Base-by-base conservation (phyloP, 805 yeast genomes). In the Ogataea dorogensis region DNA sequence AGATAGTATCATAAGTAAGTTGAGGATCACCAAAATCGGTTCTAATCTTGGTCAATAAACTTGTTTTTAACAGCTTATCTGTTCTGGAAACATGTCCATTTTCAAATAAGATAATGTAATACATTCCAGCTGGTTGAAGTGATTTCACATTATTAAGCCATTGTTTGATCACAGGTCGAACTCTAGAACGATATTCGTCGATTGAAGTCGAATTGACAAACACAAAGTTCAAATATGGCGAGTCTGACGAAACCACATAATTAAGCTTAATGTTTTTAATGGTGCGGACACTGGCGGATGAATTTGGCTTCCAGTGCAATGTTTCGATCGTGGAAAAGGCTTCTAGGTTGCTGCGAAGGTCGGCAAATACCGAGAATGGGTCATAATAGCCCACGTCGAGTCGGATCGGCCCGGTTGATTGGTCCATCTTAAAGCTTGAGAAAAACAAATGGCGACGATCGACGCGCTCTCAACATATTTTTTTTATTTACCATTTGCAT, bases 151-250 rank as follows among this genome's bases (percentile, higher is more conserved):
- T 49, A 36, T 71, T 66, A 17, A 85, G 64, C 98, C 98, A 93
- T 47, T 83, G 93, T 31, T 70, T 72, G 15, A 89, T 76, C 46
- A 87, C 64, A 1, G 95, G 95, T 24, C 98, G 72, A 1, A 84
- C 87, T 50, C 81, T 85, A 0, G 82, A 59, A 42, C 94, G 68
- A 58, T 91, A 91, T 1, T 75, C 75, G 11, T 91, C 98, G 13
- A 82, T 57, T 28, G 74, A 75, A 5, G 75, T 78, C 42, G 81
- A 75, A 37, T 72, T 72, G 6, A 91, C 69, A 38, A 89, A 73
- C 66, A 91, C 79, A 14, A 88, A 53, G 45, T 81, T 71, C 29
- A 85, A 64, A 47, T 81, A 78, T 1, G 27, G 25, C 17, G 42
- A 41, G 17, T 42, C 28, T 19, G 47, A 35, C 42, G 84, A 88